Evolutionary conservation across 345 rosid species (phyloP), one percentile per base, ranked within the genome.

Genomic region (Trapa bicornis): DNA sequence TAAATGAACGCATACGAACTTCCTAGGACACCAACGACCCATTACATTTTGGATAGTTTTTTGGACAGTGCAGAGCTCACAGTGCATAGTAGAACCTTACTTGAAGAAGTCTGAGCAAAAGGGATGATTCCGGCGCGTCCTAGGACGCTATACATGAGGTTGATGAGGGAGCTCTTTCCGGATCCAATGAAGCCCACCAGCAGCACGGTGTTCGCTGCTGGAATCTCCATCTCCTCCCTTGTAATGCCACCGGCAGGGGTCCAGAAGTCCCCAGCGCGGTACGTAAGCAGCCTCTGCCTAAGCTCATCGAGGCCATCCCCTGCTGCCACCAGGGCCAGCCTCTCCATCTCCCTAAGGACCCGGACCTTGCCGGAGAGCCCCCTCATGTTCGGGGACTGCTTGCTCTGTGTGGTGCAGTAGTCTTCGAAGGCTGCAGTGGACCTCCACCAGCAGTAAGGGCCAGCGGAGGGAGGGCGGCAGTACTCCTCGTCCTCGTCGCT

Each of bases 121-220:
- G 82, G 84, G 22, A 86, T 61, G 61, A 80, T 70, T 54, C 87
- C 86, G 36, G 83, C 74, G 1, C 86, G 82, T 69, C 91, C 85
- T 38, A 84, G 81, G 71, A 84, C 80, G 39, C 91, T 84, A 74
- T 84, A 86, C 88, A 86, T 82, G 17, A 86, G 82, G 67, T 84
- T 86, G 12, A 84, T 60, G 37, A 86, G 81, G 35, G 91, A 82
- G 80, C 86, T 82, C 74, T 86, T 86, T 61, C 88, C 88, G 5
- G 88, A 80, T 38, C 85, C 84, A 43, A 79, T 66, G 76, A 84
- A 82, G 15, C 88, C 91, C 65, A 75, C 78, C 72, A 86, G 67
- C 48, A 86, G 88, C 67, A 86, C 74, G 1, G 91, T 82, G 78
- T 68, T 75, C 29, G 67, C 73, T 1, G 80, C 75, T 0, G 91